Evolutionary conservation across 768 basidiomycete genomes (phyloP).

Genomic region (Exidia glandulosa): DNA sequence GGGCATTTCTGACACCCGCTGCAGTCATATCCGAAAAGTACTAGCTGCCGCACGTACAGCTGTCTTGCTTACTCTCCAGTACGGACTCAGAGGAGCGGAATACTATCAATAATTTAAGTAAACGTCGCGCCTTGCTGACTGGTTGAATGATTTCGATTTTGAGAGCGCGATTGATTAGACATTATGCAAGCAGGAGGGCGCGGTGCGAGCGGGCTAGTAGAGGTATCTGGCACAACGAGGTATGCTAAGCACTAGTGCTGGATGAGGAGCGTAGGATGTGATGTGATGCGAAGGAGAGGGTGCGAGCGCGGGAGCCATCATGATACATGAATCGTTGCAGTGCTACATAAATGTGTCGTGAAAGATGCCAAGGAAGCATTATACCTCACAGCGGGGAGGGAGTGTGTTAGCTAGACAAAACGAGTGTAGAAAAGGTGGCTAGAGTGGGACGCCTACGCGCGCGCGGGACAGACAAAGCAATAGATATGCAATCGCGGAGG

Average conservation of each 20-base stretch:
- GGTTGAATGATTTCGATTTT: too few relatives aligned
- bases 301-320: background rate
- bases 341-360: background rate
- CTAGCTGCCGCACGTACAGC: slow-evolving; percentile 10
- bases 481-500: background rate
- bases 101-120: background rate
- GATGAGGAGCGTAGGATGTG: background rate
- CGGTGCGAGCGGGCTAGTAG: too few relatives aligned
- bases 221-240: too few relatives aligned
- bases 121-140: too few relatives aligned
- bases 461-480: background rate
- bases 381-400: background rate
- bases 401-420: background rate
- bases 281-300: background rate
- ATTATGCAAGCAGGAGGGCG: too few relatives aligned
- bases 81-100: background rate
- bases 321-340: background rate
- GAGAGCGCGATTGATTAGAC: too few relatives aligned
- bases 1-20: background rate
- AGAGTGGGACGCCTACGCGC: background rate
- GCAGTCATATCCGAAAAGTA: slow-evolving; percentile 64
- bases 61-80: background rate
- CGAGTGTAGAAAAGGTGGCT: background rate
- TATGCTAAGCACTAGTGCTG: too few relatives aligned
- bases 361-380: background rate